Evolutionary conservation across 805 yeast species (phyloP), one percentile per base, ranked within the genome.

Genomic region (Pichia nanzhaoensis): DNA sequence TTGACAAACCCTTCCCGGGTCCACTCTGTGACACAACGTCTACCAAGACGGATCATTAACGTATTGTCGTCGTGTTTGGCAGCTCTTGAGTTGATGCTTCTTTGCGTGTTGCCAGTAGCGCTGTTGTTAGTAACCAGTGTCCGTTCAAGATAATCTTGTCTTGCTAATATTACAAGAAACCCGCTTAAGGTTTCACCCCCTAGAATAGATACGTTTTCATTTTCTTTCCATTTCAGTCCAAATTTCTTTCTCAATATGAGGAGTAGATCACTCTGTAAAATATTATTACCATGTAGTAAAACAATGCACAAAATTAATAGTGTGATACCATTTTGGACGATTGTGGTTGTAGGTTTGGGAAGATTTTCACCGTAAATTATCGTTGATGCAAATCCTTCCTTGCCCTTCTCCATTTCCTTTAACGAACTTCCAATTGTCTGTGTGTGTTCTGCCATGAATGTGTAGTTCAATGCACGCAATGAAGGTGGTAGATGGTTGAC

Each of bases 21-120:
- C 41, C 65, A 52, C 38, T 65, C 68, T 2, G 45, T 49, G 14
- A 52, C 31, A 2, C 61, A 44, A 31, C 67, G 45, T 39, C 65
- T 45, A 7, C 68, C 69, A 5, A 65, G 28, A 7, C 58, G 55
- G 28, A 53, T 51, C 20, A 56, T 53, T 44, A 55, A 50, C 51
- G 53, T 42, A 33, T 49, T 49, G 35, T 55, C 61, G 24, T 59
- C 62, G 19, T 54, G 47, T n/a, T 42, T 45, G 4, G 46, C 34
- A 34, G 37, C 45, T 22, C 31, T 39, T 9, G 46, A 32, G 35
- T 43, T 33, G 9, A 42, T 28, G 10, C 17, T 12, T 20, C 39
- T 21, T 16, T 40, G 39, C 12, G 22, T 5, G 10, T 20, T 17
- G 24, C 20, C 20, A 12, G n/a, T 9, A 22, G 4, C 5, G 17